phyloP scores from a whole-genome alignment of 2,329 filamentous ascomycete species.

The Trichoderma sp. region DNA sequence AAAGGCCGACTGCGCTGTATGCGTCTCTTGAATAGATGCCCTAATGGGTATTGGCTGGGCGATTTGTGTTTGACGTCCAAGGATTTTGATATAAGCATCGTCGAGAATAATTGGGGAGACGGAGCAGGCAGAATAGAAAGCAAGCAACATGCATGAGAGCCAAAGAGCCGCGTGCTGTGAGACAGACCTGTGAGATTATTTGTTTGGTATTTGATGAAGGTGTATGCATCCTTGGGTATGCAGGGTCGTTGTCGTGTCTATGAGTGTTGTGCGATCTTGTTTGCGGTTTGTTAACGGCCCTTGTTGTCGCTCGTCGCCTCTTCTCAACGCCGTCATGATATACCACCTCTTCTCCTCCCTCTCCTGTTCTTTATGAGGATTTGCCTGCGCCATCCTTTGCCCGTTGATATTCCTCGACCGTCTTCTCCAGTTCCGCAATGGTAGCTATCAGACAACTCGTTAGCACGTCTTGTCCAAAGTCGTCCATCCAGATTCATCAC shows the following conservation, averaged over 20 bases:
- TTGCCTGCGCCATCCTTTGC: not conserved
- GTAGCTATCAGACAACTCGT: constrained; percentile 20
- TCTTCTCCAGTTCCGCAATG: constrained; percentile 26
- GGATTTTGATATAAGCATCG: not conserved
- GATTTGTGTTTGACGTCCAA: not conserved
- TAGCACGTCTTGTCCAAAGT: not conserved
- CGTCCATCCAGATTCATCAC: no score
- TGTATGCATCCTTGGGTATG: no score
- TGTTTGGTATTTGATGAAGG: not conserved
- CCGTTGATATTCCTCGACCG: constrained; percentile 24
- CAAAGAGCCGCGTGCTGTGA: not conserved
- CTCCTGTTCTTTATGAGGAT: not conserved
- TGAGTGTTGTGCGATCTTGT: no score
- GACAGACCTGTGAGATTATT: not conserved
- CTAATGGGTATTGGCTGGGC: not conserved
- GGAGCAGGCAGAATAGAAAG: not conserved
- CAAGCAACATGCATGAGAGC: not conserved
- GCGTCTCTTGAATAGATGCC: constrained; percentile 14
- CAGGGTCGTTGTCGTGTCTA: no score
- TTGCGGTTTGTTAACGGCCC: no score
- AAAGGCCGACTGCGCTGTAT: not conserved
- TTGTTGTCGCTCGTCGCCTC: no score
- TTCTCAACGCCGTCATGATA: no score
- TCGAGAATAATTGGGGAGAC: not conserved
- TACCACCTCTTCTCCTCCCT: no score